A percentile compares a stretch with the other conserved stretches of the same genome.
Evolutionary conservation across 805 yeast species (phyloP).

Genomic region (Vanderwaltozyma polyspora): DNA sequence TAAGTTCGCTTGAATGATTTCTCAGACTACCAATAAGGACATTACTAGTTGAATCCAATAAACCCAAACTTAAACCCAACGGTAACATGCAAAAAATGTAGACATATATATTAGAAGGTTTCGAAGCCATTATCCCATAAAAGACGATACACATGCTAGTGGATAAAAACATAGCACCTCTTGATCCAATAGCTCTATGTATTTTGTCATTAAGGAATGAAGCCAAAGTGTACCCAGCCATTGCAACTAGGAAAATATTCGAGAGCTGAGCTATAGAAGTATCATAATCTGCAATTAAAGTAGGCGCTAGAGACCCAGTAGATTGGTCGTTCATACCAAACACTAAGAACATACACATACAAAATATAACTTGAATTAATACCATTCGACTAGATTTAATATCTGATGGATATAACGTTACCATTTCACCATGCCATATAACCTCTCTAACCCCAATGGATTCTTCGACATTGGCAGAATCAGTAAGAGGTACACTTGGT

Average conservation of each 20-base stretch:
- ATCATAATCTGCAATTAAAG: slow-evolving; percentile 18
- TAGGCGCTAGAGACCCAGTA: slow-evolving; percentile 26
- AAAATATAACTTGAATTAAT: slow-evolving; percentile 19
- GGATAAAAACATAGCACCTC: slow-evolving; percentile 22
- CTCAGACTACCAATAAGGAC: slow-evolving; percentile 23
- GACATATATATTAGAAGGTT: slow-evolving; percentile 16
- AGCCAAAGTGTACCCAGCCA: slow-evolving; percentile 23
- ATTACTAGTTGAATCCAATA: slow-evolving; percentile 25
- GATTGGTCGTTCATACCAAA: slow-evolving; percentile 28
- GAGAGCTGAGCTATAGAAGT: slow-evolving; percentile 20
- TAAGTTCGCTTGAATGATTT: slow-evolving; percentile 42
- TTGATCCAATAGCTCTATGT: slow-evolving; percentile 18
- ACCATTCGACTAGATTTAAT: slow-evolving; percentile 19
- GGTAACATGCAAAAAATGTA: slow-evolving; percentile 22
- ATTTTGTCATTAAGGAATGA: slow-evolving; percentile 22
- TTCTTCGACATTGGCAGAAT: too few species aligned
- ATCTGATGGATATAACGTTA: slow-evolving; percentile 20
- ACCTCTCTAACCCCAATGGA: slow-evolving; percentile 7
- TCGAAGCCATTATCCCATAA: slow-evolving; percentile 12
- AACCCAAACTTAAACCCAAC: slow-evolving; percentile 26
- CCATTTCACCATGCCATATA: slow-evolving; percentile 18
- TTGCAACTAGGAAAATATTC: slow-evolving; percentile 22
- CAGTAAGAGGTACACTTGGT: too few species aligned
- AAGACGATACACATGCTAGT: slow-evolving; percentile 12
- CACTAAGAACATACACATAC: slow-evolving; percentile 20